Percentiles rank a stretch among this genome's conserved stretches.
Evolutionary conservation across 208 protist species (phyloP).

Genomic region (Tetramitus jugosus): DNA sequence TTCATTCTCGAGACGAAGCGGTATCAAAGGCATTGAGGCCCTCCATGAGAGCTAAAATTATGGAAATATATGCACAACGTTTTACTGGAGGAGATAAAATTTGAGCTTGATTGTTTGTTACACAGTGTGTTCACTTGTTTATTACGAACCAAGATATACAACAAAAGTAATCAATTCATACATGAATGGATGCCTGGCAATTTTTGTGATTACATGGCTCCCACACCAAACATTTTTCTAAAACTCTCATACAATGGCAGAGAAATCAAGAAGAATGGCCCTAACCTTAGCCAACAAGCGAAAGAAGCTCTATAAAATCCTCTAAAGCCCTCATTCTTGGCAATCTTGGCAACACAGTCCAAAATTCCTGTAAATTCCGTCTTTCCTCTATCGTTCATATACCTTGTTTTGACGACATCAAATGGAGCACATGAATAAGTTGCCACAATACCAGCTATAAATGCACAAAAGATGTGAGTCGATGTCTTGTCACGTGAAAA

Average conservation of each 20-base stretch:
- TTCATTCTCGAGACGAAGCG: no score
- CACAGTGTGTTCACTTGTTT: no score
- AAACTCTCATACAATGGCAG: conserved; percentile 3
- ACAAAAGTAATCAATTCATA: no score
- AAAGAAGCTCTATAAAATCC: conserved; percentile 4
- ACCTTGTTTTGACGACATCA: conserved; percentile 23
- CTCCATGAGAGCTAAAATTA: no score
- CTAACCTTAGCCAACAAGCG: conserved; percentile 17
- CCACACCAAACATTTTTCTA: neutral
- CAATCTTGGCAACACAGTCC: conserved; percentile 20
- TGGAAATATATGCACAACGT: no score
- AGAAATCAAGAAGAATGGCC: neutral
- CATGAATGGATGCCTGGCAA: no score
- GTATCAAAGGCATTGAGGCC: no score
- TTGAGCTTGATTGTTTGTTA: no score
- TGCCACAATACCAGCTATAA: neutral
- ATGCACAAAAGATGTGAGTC: neutral
- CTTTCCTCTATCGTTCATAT: neutral
- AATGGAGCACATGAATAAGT: neutral
- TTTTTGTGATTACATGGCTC: neutral
- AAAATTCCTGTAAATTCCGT: neutral
- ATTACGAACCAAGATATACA: no score
- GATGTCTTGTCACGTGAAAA: neutral
- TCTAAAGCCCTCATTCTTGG: neutral
- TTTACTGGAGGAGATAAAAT: no score